Evolutionary conservation across 371 early-diverging fungal genomes (phyloP), one percentile per base, ranked within the genome.

Genomic region (Smittium culicis): DNA sequence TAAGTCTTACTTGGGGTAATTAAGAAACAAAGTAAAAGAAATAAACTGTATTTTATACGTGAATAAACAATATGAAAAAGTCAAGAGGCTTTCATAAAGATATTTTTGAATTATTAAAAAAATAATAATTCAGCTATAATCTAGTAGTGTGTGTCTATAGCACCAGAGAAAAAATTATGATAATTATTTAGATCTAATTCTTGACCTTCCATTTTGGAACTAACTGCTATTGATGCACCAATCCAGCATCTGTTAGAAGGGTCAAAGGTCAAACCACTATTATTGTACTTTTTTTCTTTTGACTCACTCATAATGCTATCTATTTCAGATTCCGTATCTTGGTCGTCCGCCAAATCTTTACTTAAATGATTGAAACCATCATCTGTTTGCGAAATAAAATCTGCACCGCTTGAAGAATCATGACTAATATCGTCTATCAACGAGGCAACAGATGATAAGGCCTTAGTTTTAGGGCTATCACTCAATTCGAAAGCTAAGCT

Each of bases 401-500:
- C 27, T 20, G 5, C 25, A 20, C 5, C 25, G 27, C 27, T 57
- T 20, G 11, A 16, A 20, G 25, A 16, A 57, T 57, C 57, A 24
- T 32, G 35, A 20, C 28, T 2, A 14, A 14, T 33, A 16, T 73
- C 66, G 16, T 65, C 77, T 16, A 71, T 72, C 65, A 76, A 59
- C 3, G 73, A 67, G 28, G 65, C 75, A 8, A 67, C 45, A 24
- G 29, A 34, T 1, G 76, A 72, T 64, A 76, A 61, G 33, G 70
- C 69, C 17, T 27, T 0, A 72, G 77, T 77, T 28, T 67, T 58
- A 8, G 33, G 1, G 25, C 34, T 33, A 17, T 71, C 64, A 2
- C 71, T 77, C 71, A 88, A 73, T 0, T 78, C 70, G 3, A 80
- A 74, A 31, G 79, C 64, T n/a, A 89, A 65, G 65, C 87, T 87